Evolutionary conservation across 129 eudicot species (phyloP).

Genomic region (Solidago caesia): DNA sequence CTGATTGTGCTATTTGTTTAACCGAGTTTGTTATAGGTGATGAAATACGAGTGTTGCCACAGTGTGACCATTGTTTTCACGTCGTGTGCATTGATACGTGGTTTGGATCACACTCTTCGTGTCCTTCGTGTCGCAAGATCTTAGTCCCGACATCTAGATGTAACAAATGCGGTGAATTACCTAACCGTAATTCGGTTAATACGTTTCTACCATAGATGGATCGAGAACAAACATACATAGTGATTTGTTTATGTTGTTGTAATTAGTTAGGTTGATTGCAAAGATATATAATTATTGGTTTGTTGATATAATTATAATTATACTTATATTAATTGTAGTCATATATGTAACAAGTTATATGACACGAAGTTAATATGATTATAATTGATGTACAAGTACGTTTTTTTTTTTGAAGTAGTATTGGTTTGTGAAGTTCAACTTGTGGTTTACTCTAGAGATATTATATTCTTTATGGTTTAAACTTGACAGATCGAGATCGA

Average conservation of each 20-base stretch:
- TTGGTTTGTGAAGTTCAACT: not conserved
- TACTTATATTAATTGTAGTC: too few species aligned
- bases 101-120: constrained; percentile 81
- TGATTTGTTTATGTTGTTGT: too few species aligned
- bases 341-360: not conserved
- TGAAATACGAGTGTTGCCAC: constrained; percentile 64
- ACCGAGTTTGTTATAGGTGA: constrained; percentile 69
- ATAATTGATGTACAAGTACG: not conserved
- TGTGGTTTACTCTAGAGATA: constrained; percentile 1
- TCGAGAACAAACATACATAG: not conserved
- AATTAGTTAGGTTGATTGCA: constrained; percentile 26
- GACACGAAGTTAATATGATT: not conserved
- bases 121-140: constrained; percentile 83
- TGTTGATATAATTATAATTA: not conserved
- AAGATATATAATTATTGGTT: constrained; percentile 7
- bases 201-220: constrained; percentile 41
- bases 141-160: constrained; percentile 55
- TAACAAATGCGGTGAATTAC: constrained; percentile 60
- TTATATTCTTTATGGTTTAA: constrained; percentile 24
- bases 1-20: constrained; percentile 79
- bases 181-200: constrained; percentile 21
- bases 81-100: constrained; percentile 71
- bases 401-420: not conserved
- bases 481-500: constrained; percentile 7
- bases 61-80: constrained; percentile 76